Evolutionary conservation across 139 green algal species (phyloP), one percentile per base, ranked within the genome.

Genomic region (Edaphochlamys debaryana): DNA sequence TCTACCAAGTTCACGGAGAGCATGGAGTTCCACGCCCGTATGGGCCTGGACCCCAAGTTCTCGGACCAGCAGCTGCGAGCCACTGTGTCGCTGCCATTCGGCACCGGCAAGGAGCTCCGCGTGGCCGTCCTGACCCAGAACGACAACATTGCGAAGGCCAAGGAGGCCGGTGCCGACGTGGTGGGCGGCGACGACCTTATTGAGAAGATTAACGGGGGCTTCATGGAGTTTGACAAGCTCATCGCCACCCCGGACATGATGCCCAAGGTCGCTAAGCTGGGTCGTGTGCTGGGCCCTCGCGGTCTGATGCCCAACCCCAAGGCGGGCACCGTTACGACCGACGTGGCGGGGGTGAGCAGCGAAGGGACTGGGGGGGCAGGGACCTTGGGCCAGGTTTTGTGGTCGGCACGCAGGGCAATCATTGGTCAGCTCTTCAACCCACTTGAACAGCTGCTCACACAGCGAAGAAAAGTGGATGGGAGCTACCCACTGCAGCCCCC

Each of bases 301-400:
- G 97, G 97, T 17, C 91, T 99, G 3, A 99, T 99, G 97, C 97
- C 97, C 78, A 99, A 99, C 92, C 98, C 98, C 85, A 99, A 99
- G 94, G 96, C 97, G 29, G 98, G 98, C 81, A 99, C 98, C n/a
- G 97, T 99, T 42, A 98, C 96, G n/a, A 95, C 93, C n/a, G 94
- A 99, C 86, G 89, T 99, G 8, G 91, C 93, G 20, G 87, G 79
- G 89, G 95, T 98, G 84, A 90, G 94, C 71, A 23, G 8, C 15
- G n/a, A n/a, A n/a, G n/a, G n/a, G n/a, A n/a, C n/a, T n/a, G n/a
- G n/a, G n/a, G n/a, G n/a, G n/a, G n/a, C n/a, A n/a, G n/a, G n/a
- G n/a, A n/a, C n/a, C n/a, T n/a, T n/a, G n/a, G n/a, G n/a, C n/a
- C n/a, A n/a, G n/a, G n/a, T n/a, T n/a, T n/a, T n/a, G n/a, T n/a